phyloP scores from a whole-genome alignment of 2,329 filamentous ascomycete genomes.

The Coniochaeta hoffmannii region DNA sequence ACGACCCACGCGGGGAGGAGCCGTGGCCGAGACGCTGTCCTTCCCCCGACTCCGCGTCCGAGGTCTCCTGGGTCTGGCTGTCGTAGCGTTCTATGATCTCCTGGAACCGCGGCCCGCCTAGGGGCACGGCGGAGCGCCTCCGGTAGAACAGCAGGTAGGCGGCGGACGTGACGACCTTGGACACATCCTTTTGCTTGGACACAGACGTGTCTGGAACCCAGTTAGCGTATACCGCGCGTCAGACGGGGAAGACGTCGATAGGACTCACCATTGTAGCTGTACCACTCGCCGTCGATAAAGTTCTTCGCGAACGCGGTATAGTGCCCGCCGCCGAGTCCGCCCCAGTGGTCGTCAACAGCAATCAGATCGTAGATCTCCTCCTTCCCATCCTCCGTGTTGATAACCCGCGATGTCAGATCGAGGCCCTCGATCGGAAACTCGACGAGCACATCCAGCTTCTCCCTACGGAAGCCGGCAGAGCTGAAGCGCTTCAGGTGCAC shows the following conservation, averaged over 20 bases:
- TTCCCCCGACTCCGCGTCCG: constrained; percentile 60
- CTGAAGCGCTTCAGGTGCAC: constrained; percentile 96
- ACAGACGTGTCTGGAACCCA: constrained; percentile 62
- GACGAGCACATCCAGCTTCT: constrained; percentile 86
- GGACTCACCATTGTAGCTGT: constrained; percentile 85
- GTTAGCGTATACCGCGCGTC: constrained; percentile 30
- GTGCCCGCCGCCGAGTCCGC: constrained; percentile 86
- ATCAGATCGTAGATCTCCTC: constrained; percentile 86
- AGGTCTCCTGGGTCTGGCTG: constrained; percentile 40
- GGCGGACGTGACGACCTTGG: constrained; percentile 61
- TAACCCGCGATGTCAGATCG: constrained; percentile 72
- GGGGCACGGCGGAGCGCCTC: constrained; percentile 65
- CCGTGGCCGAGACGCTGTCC: constrained; percentile 73
- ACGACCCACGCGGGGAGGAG: constrained; percentile 85
- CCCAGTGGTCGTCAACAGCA: constrained; percentile 92
- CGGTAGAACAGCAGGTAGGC: constrained; percentile 97
- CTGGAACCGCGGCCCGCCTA: constrained; percentile 72
- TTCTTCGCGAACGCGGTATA: constrained; percentile 95
- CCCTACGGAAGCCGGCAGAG: constrained; percentile 69
- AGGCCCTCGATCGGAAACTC: constrained; percentile 87
- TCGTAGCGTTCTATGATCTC: constrained; percentile 60
- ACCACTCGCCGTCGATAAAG: constrained; percentile 84
- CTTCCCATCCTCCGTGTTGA: constrained; percentile 74
- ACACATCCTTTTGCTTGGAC: constrained; percentile 49
- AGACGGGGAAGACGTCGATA: background rate